Percentiles rank a stretch among this genome's conserved stretches.
Conservation (phyloP, 2,329 filamentous ascomycete species). For the Chaetothyriales sp. region DNA sequence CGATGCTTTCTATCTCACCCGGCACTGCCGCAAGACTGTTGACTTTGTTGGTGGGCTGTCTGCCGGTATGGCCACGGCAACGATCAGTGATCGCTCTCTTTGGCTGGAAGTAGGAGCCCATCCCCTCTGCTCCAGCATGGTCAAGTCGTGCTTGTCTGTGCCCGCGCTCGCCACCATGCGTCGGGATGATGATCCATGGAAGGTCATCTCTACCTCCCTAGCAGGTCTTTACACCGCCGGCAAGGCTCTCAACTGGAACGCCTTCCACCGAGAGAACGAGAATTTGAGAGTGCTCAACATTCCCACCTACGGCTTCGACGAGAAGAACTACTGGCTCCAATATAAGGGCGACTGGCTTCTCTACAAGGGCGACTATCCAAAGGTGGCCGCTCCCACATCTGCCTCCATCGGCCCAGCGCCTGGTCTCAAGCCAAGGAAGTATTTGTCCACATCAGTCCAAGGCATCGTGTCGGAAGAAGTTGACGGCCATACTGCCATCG, state of each 20-base stretch:
- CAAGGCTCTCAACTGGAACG: constrained; percentile 27
- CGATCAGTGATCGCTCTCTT: constrained; percentile 23
- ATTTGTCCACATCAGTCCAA: constrained; percentile 52
- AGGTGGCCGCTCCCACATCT: constrained; percentile 25
- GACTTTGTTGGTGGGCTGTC: constrained; percentile 31
- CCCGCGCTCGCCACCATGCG: constrained; percentile 26
- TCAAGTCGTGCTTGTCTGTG: constrained; percentile 24
- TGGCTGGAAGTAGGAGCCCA: constrained; percentile 35
- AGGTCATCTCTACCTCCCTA: constrained; percentile 25
- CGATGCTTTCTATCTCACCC: constrained; percentile 26
- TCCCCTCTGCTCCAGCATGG: constrained; percentile 32
- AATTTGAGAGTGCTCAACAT: constrained; percentile 45
- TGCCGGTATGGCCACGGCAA: constrained; percentile 21
- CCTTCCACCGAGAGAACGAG: constrained; percentile 34
- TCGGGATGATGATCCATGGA: constrained; percentile 29
- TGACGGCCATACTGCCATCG: constrained; percentile 41
- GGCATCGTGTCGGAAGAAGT: constrained; percentile 48
- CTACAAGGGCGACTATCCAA: constrained; percentile 45
- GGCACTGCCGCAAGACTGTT: constrained; percentile 31
- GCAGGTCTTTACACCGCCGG: constrained; percentile 25
- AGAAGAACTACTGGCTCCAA: constrained; percentile 58
- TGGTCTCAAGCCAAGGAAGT: constrained; percentile 35
- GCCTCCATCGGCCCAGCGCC: constrained; percentile 25
- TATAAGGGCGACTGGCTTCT: constrained; percentile 58
- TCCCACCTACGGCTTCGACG: constrained; percentile 53